These are phyloP conservation scores for Candida qinlingensis DNA, from an alignment of 805 yeast genomes.

Conservation along the genomic window DNA sequence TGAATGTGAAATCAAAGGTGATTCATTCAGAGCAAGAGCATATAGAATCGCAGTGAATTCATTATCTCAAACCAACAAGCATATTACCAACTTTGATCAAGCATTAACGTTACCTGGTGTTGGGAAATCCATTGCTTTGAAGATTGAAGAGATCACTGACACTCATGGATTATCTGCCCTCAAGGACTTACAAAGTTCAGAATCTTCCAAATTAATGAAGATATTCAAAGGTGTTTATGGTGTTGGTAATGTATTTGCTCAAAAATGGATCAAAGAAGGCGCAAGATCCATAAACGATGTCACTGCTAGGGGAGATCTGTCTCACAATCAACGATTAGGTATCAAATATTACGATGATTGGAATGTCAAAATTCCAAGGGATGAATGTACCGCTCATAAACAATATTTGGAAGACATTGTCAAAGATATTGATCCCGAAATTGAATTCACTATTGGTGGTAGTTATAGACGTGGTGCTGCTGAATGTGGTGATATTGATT, in stretches of 20 bases:
- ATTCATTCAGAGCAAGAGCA: constrained; percentile 33
- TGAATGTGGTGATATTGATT: constrained; percentile 49
- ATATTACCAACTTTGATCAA: constrained; percentile 31
- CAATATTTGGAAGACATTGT: constrained; percentile 26
- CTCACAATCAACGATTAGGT: constrained; percentile 32
- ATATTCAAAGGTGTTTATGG: constrained; percentile 41
- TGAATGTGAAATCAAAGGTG: constrained; percentile 24
- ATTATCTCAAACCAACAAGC: constrained; percentile 24
- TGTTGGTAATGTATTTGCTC: constrained; percentile 41
- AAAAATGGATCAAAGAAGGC: constrained; percentile 35
- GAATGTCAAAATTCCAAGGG: constrained; percentile 38
- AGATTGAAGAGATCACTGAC: constrained; percentile 41
- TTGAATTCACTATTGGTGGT: constrained; percentile 40
- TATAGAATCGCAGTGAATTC: constrained; percentile 41
- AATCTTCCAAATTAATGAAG: constrained; percentile 23
- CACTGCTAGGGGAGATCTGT: constrained; percentile 23
- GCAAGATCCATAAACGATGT: constrained; percentile 36
- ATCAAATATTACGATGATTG: constrained; percentile 44
- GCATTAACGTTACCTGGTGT: constrained; percentile 37
- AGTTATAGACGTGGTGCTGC: constrained; percentile 45
- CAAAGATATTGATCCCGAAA: constrained; percentile 29
- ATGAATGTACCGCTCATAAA: constrained; percentile 38
- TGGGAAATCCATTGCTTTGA: constrained; percentile 35
- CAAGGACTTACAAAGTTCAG: constrained; percentile 22
- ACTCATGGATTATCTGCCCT: constrained; percentile 29